These are phyloP conservation scores for Fistulinella prunicolor DNA, from an alignment of 768 basidiomycete species.

Conservation along the genomic window DNA sequence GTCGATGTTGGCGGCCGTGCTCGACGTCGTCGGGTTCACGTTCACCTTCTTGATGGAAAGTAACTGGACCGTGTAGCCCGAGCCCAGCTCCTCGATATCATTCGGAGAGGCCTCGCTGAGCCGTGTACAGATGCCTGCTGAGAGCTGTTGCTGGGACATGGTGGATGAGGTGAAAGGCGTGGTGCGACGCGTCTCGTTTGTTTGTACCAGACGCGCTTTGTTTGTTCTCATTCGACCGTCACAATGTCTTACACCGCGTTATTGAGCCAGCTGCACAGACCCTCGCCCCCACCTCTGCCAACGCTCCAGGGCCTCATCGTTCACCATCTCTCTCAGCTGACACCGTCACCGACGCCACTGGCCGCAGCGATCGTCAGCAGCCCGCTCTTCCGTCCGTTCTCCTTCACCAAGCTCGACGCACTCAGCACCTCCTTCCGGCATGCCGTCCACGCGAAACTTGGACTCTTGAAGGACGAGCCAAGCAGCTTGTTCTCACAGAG, in stretches of 20 bases:
- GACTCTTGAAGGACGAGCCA: slow-evolving; percentile 27
- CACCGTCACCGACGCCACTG: slow-evolving; percentile 31
- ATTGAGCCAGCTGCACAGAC: slow-evolving; percentile 27
- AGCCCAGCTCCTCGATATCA: slow-evolving; percentile 29
- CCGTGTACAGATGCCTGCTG: slow-evolving; percentile 52
- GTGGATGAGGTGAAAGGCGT: slow-evolving; percentile 11
- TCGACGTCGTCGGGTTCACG: slow-evolving; percentile 16
- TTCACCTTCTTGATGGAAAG: slow-evolving; percentile 80
- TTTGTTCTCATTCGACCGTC: slow-evolving; percentile 5
- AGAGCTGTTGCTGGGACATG: slow-evolving; percentile 51
- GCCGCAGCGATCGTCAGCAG: slow-evolving; percentile 33
- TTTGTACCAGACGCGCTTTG: slow-evolving; percentile 3
- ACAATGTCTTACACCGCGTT: slow-evolving; percentile 25
- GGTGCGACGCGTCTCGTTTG: slow-evolving; percentile 20
- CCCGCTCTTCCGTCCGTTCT: slow-evolving; percentile 30
- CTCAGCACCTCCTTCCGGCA: slow-evolving; percentile 30
- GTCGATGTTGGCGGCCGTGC: slow-evolving; percentile 40
- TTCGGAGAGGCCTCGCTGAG: slow-evolving; percentile 40
- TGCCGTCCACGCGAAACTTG: slow-evolving; percentile 31
- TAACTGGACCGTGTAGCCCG: slow-evolving; percentile 64
- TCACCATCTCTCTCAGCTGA: slow-evolving; percentile 27
- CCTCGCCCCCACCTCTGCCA: slow-evolving; percentile 12
- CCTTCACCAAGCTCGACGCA: slow-evolving; percentile 26
- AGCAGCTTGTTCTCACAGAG: slow-evolving; percentile 32
- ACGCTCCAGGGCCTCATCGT: slow-evolving; percentile 28